Conservation (phyloP, 768 basidiomycete species). For the Tulasnella sp. region DNA sequence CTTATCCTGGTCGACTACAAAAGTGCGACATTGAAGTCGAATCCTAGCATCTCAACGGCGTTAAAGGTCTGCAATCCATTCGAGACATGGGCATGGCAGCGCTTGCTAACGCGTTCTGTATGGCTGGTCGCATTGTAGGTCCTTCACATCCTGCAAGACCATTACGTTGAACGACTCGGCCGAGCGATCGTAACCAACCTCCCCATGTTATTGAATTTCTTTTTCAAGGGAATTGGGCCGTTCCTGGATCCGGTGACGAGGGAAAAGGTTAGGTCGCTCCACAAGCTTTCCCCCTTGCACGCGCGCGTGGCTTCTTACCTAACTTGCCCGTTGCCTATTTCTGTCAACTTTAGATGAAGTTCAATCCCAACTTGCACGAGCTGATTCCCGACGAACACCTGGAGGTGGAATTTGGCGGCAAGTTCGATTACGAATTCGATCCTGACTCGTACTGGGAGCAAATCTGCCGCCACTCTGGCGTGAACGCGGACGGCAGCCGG, state of each 20-base stretch:
- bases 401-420: conserved; percentile 71
- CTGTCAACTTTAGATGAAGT: conserved; percentile 60
- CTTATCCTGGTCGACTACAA: conserved; percentile 85
- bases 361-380: conserved; percentile 77
- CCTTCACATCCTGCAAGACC: conserved; percentile 75
- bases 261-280: conserved; percentile 59
- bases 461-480: conserved; percentile 50
- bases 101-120: background rate
- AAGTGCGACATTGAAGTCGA: conserved; percentile 73
- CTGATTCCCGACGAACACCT: conserved; percentile 72
- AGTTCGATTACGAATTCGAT: conserved; percentile 70
- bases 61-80: conserved; percentile 54
- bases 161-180: conserved; percentile 86
- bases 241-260: conserved; percentile 85
- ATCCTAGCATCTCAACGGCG: conserved; percentile 77
- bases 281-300: background rate
- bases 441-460: conserved; percentile 74
- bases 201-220: conserved; percentile 66
- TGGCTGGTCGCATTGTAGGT: conserved; percentile 42
- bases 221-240: conserved; percentile 79
- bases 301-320: background rate
- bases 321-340: background rate
- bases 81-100: background rate
- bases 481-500: conserved; percentile 55
- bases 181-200: conserved; percentile 80